Evolutionary conservation across 805 yeast species (phyloP).

Genomic region (Kazachstania martiniae): DNA sequence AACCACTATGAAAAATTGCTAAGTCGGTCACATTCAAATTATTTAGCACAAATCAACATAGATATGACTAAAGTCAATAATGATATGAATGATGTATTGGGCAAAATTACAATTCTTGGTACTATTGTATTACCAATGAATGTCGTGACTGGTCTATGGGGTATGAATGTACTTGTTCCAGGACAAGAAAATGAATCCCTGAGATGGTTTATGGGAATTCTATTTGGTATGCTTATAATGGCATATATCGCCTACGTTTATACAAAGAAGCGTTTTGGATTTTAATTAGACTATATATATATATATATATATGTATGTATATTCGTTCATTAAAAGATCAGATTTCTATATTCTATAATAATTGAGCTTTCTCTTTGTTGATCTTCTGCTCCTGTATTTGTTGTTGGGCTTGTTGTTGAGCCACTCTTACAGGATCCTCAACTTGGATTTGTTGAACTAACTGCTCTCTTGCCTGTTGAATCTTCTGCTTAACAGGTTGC

Average conservation of each 20-base stretch:
- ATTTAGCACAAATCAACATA: slow-evolving; percentile 90
- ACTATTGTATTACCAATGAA: slow-evolving; percentile 92
- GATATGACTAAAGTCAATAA: slow-evolving; percentile 97
- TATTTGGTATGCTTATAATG: slow-evolving; percentile 35
- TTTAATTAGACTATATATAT: slow-evolving; percentile 5
- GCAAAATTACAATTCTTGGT: slow-evolving; percentile 87
- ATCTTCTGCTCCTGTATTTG: background rate
- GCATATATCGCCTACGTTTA: slow-evolving; percentile 38
- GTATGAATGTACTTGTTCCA: slow-evolving; percentile 95
- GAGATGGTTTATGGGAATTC: slow-evolving; percentile 53
- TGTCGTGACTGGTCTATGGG: slow-evolving; percentile 95
- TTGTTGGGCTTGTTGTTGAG: background rate
- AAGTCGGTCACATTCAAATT: slow-evolving; percentile 92
- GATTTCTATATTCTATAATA: background rate
- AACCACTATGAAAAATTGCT: slow-evolving; percentile 90
- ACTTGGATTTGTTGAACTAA: too few species aligned
- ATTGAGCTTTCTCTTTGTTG: too few species aligned
- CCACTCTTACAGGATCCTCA: too few species aligned
- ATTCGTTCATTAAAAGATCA: background rate
- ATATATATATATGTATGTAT: background rate
- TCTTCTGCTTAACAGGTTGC: too few species aligned
- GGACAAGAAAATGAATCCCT: slow-evolving; percentile 66
- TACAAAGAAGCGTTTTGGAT: slow-evolving; percentile 37
- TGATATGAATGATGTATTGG: slow-evolving; percentile 92
- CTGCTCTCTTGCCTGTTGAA: too few species aligned